Conservation (phyloP, 1,284 basidiomycete genomes). For the Apiotrichum siamense region DNA sequence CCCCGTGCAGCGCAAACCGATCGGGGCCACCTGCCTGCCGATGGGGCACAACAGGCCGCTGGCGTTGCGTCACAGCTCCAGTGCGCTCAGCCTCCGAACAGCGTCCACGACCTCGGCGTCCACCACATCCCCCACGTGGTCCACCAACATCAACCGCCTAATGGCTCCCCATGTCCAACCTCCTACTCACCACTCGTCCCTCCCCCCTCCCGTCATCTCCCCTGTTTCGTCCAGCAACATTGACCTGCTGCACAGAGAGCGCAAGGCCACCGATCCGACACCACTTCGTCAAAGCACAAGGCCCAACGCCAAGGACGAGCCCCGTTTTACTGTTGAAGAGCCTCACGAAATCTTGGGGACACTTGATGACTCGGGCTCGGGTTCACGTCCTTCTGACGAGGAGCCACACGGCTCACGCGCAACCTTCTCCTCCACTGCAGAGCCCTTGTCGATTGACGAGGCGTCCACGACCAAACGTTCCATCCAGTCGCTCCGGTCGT, state of each 20-base stretch:
- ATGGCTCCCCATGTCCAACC: not conserved
- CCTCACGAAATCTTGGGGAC: conserved; percentile 1
- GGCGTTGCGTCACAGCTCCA: not conserved
- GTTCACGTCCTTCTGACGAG: no score
- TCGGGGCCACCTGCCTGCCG: not conserved
- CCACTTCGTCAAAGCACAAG: not conserved
- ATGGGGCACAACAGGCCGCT: not conserved
- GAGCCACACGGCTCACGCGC: no score
- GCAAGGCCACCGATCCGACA: not conserved
- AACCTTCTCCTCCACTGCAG: no score
- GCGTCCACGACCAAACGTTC: not conserved
- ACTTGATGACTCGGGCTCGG: no score
- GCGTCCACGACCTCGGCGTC: not conserved
- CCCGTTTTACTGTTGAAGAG: conserved; percentile 1
- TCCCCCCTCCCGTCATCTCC: not conserved
- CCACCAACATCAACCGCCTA: not conserved
- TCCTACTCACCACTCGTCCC: not conserved
- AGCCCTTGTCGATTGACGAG: no score
- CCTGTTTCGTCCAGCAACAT: not conserved
- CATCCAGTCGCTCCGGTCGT: not conserved
- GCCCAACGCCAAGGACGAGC: not conserved
- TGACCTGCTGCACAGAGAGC: not conserved
- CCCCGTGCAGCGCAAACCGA: conserved; percentile 3
- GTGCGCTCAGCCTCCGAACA: not conserved
- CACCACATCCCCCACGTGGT: not conserved